Evolutionary conservation across 495 filamentous ascomycete species (phyloP), one percentile per base, ranked within the genome.

Genomic region (Amorphotheca resinae): DNA sequence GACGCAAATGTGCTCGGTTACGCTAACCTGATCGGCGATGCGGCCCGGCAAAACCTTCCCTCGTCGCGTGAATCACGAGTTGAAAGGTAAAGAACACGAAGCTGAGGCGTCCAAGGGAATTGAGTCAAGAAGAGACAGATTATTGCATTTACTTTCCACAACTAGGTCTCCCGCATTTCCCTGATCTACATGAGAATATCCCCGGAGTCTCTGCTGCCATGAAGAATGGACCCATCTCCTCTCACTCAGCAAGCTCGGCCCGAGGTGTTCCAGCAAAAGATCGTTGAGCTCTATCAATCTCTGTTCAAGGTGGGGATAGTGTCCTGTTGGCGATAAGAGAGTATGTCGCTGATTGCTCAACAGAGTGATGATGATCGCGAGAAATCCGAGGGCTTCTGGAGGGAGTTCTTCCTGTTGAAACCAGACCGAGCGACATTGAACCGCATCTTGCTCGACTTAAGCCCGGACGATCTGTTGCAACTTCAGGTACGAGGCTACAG

Each of bases 161-260:
- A n/a, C n/a, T n/a, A n/a, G n/a, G n/a, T n/a, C n/a, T n/a, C n/a
- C n/a, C n/a, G n/a, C n/a, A n/a, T n/a, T n/a, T n/a, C n/a, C n/a
- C n/a, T n/a, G n/a, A n/a, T n/a, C n/a, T n/a, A n/a, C n/a, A n/a
- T n/a, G n/a, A n/a, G n/a, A n/a, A n/a, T n/a, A n/a, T n/a, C n/a
- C n/a, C n/a, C n/a, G n/a, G n/a, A n/a, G n/a, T n/a, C 1, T 44
- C 22, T 42, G 26, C 37, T 44, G 44, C 40, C 36, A 56, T 56
- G 49, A 52, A 53, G 44, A 45, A 93, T 95, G 87, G 86, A 93
- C 64, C 70, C 78, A 38, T 95, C 88, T 57, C 91, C 91, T 45
- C 75, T 98, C 56, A 94, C 87, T 17, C 87, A 89, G 64, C 88
- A 95, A 69, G 76, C 73, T 63, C 76, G 91, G 56, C 93, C 91